Evolutionary conservation across 176 grass and related monocot genomes (phyloP).

Genomic region (Pontederia crassipes): DNA sequence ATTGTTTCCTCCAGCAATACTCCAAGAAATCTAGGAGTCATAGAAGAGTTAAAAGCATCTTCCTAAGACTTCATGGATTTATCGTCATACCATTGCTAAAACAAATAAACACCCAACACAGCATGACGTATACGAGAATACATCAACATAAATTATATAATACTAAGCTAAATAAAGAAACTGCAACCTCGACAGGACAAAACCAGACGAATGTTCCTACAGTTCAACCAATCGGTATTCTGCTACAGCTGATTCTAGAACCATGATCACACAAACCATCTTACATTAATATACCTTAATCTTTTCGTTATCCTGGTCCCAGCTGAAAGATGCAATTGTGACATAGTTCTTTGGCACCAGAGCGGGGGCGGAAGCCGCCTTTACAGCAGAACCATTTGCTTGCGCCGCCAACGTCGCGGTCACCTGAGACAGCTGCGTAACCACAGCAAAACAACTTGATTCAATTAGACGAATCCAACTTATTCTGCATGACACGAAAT

Average conservation of each 20-base stretch:
- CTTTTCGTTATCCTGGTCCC: conserved; percentile 88
- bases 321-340: conserved; percentile 70
- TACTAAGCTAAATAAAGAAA: too few species aligned
- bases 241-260: too few species aligned
- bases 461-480: neutral
- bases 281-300: conserved; percentile 38
- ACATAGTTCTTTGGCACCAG: conserved; percentile 35
- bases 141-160: neutral
- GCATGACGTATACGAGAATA: neutral
- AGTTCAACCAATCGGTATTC: too few species aligned
- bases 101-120: too few species aligned
- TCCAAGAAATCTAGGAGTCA: too few species aligned
- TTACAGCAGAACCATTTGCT: conserved; percentile 8
- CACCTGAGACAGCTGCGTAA: conserved; percentile 24
- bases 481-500: neutral
- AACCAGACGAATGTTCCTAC: too few species aligned
- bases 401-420: conserved; percentile 6
- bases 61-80: too few species aligned
- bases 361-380: conserved; percentile 2
- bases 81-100: too few species aligned
- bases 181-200: too few species aligned
- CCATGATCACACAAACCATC: neutral
- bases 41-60: too few species aligned
- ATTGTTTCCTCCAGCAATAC: too few species aligned
- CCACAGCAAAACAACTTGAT: neutral